Base-by-base conservation (phyloP, 108 stramenopile genomes). In the Pseudonitzschia multistriata region DNA sequence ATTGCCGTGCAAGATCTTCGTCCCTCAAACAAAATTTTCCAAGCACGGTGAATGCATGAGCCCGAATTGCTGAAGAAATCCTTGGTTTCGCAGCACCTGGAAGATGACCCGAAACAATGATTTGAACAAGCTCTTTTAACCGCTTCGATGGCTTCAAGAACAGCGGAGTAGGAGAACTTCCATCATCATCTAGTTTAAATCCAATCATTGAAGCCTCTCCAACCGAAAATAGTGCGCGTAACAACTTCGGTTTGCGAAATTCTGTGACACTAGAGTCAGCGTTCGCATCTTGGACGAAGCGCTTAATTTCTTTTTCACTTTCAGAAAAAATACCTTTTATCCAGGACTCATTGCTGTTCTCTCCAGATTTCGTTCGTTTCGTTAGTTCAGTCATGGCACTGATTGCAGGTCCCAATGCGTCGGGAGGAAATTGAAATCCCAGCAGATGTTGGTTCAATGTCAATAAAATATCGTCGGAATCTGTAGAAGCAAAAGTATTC, bases 1-100 rank as follows among this genome's bases (percentile, higher is more conserved):
- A 82, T 31, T 70, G 69, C 74, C 92, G 91, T 11, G 96, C 96
- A 47, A 97, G 81, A 30, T 31, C 40, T 49, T 90, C 90, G 70
- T 97, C 89, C 49, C 96, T 78, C 30, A 98, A 74, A 68, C 96
- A 97, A n/a, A 96, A 66, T 68, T 97, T 96, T 50, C 97, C 97
- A 4, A 96, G 65, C 6, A 86, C 81, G 4, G 88, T 53, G 68
- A 91, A 95, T 13, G 93, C 94, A 69, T 88, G 86, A 19, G 94
- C 96, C 29, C 96, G 68, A 27, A 86, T 63, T 10, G 67, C 59
- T 35, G 66, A 45, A 48, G 85, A 79, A 19, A 79, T 85, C 37
- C 54, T 55, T 24, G 67, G 45, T 15, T 66, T 77, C 62, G 52
- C 13, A 72, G 50, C 56, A 15, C 82, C 77, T 25, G 88, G 87